A percentile compares a stretch with the other conserved stretches of the same genome.
Conservation (phyloP, 768 basidiomycete genomes). For the Panellus pusillus region DNA sequence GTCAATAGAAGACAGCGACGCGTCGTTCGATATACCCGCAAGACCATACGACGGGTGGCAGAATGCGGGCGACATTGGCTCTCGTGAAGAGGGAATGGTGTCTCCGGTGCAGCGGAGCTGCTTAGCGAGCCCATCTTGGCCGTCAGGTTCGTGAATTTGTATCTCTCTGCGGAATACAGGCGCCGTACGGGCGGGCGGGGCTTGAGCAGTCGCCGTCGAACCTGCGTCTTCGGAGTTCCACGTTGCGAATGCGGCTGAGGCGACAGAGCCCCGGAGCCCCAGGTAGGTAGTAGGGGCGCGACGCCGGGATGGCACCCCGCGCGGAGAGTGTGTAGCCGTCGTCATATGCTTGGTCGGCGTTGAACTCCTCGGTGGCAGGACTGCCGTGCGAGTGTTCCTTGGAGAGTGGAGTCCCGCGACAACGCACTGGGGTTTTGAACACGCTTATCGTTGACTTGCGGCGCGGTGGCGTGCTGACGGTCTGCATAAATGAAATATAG, state of each 20-base stretch:
- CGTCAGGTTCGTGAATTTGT: constrained; percentile 12
- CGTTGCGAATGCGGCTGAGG: constrained; percentile 7
- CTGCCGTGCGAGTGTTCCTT: background rate
- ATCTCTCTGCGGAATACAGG: background rate
- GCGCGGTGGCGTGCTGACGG: constrained; percentile 10
- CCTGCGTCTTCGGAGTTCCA: constrained; percentile 1
- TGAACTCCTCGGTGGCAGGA: constrained; percentile 6
- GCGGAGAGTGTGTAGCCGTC: constrained; percentile 42
- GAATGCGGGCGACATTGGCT: background rate
- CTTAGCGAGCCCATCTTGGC: background rate
- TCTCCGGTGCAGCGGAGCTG: background rate
- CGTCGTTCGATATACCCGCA: background rate
- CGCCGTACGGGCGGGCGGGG: constrained; percentile 10
- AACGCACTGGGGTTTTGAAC: constrained; percentile 11
- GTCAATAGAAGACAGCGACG: constrained; percentile 5
- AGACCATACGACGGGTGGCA: too few species aligned
- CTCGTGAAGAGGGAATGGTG: background rate
- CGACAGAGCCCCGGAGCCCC: constrained; percentile 18
- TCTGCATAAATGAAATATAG: background rate
- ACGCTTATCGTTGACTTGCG: constrained; percentile 16
- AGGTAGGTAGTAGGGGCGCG: constrained; percentile 37
- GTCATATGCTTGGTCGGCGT: constrained; percentile 26
- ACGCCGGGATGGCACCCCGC: constrained; percentile 47
- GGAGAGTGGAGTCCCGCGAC: background rate
- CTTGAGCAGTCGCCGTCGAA: background rate